Evolutionary conservation across 495 filamentous ascomycete species (phyloP), one percentile per base, ranked within the genome.

Genomic region (Podospora tetraspora): DNA sequence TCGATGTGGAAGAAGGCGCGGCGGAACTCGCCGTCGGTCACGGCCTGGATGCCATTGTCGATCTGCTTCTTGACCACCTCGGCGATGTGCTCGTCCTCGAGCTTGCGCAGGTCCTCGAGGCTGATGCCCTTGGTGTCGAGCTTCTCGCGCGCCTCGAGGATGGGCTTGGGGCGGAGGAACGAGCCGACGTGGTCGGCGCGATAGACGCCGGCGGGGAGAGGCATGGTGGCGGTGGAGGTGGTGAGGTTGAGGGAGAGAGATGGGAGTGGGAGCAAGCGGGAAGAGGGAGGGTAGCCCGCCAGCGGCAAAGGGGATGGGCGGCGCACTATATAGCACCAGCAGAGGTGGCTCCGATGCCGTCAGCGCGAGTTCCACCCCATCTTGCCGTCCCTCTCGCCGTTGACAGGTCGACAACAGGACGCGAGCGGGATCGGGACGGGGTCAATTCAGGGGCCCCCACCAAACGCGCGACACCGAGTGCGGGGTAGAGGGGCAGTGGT

Each of bases 21-120:
- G 70, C 88, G 83, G 75, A 90, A 92, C 76, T 93, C 90, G 73
- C 90, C 90, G 79, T 92, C 89, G 16, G 89, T 88, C 61, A 91
- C 80, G 57, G 83, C 82, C 63, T 81, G 82, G 74, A 90, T 87
- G 62, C 90, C 90, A 25, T 85, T 82, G 68, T 85, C 79, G 69
- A 86, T 76, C 77, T 91, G 89, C 34, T 79, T 79, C 66, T 84
- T 74, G 30, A 88, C 87, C 25, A 89, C 84, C 3, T 83, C 79
- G 63, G 86, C 83, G 70, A 93, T 86, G 72, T 90, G 85, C 74
- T 86, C 82, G 77, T 92, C 86, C 73, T 93, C 90, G 60, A 89
- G 60, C 72, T 75, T 70, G 64, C 80, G 80, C 21, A 83, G 76
- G 63, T 80, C 76, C 22, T 77, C 78, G 7, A 73, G 75, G 63